Conservation (phyloP, 2,329 filamentous ascomycete genomes). For the Aspergillaceae sp. region DNA sequence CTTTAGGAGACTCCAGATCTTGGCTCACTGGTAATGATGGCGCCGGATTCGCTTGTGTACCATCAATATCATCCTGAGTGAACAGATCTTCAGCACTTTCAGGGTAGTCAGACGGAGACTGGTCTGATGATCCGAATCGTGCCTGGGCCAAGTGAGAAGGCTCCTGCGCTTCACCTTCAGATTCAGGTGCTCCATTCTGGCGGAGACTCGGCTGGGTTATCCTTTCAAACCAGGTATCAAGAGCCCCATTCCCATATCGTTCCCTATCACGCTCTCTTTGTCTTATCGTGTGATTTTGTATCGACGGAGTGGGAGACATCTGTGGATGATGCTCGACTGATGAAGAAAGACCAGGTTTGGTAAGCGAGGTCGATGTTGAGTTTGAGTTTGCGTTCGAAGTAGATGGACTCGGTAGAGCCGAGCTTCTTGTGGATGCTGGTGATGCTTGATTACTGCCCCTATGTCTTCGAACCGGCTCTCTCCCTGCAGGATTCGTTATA, state of each 20-base stretch:
- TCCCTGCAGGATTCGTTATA: background rate
- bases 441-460: background rate
- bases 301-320: slow-evolving; percentile 2
- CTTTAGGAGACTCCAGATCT: background rate
- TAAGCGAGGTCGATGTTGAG: slow-evolving; percentile 5
- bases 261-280: slow-evolving; percentile 14
- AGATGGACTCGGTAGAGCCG: slow-evolving; percentile 13
- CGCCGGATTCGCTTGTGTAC: background rate
- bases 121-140: slow-evolving; percentile 6
- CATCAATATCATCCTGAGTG: background rate
- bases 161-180: background rate
- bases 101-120: background rate
- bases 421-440: background rate
- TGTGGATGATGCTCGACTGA: slow-evolving; percentile 1
- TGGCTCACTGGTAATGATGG: no score
- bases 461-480: background rate
- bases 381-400: slow-evolving; percentile 8
- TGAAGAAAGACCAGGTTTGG: slow-evolving; percentile 3
- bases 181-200: background rate
- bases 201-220: slow-evolving; percentile 5
- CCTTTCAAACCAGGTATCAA: slow-evolving; percentile 25
- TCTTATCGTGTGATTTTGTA: slow-evolving; percentile 1
- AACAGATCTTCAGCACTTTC: background rate
- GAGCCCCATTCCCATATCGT: slow-evolving; percentile 17
- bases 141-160: slow-evolving; percentile 7